Base-by-base conservation (phyloP, 192 early-diverging fungal genomes). In the Jimgerdemannia lactiflua region DNA sequence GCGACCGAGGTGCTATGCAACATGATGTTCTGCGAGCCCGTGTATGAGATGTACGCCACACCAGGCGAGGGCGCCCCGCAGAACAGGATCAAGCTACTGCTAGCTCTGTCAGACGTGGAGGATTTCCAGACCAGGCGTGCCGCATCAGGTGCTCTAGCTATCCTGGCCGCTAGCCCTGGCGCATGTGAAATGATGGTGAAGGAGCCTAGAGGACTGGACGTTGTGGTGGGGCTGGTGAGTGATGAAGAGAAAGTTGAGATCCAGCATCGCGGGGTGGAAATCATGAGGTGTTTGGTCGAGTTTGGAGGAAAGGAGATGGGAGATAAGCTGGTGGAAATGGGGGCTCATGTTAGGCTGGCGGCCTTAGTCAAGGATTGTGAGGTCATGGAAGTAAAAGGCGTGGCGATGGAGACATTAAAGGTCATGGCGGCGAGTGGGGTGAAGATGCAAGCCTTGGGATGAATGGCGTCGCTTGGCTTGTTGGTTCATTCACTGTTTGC, bases 1-100 rank as follows among this genome's bases (percentile, higher is more conserved):
- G 94, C 96, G 2, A 96, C 96, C 0, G 97, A 99, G 79, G 84
- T 92, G 1, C 72, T 98, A 2, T 99, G 97, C 79, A 99, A 99
- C 79, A 91, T 98, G 94, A 92, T 97, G 64, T 93, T 93, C 79
- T 88, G 91, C 71, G 88, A 88, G 19, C 81, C 80, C 0, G 96
- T 99, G 4, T 98, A 94, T 87, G 90, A 91, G 65, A 71, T 84
- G 0, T 99, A 94, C 72, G 91, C 86, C 42, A 82, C 86, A 11
- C 82, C 85, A 29, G 77, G 84, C 40, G 69, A 72, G 17, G 69
- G 80, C 69, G 76, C 69, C 39, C 71, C 86, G 39, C 82, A 82
- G 43, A 86, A 88, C 42, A 85, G 86, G 42, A 84, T 97, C 59
- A 91, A 93, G 70, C 82, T 98, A 64, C 83, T 97, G 77, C 79